These are phyloP conservation scores for Lactarius evosmus DNA, from an alignment of 768 basidiomycete species.

Conservation along the genomic window DNA sequence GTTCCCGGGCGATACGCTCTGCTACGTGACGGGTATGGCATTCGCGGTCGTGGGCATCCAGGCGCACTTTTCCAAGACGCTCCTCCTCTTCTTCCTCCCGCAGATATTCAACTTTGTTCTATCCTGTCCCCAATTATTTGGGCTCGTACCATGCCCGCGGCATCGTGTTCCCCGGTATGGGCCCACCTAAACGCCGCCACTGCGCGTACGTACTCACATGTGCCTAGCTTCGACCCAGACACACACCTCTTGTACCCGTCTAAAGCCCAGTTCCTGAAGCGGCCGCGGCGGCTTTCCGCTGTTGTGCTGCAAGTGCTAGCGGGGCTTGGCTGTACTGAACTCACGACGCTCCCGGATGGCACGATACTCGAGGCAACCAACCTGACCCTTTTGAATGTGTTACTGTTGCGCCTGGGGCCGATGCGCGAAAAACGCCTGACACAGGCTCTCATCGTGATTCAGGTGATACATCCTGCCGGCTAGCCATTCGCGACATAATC, in stretches of 20 bases:
- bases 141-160: slow-evolving; percentile 88
- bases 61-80: slow-evolving; percentile 95
- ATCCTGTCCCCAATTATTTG: slow-evolving; percentile 93
- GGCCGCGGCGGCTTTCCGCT: slow-evolving; percentile 53
- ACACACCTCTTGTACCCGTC: slow-evolving; percentile 82
- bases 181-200: background rate
- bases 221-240: slow-evolving; percentile 62
- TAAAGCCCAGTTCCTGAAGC: slow-evolving; percentile 53
- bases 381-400: slow-evolving; percentile 85
- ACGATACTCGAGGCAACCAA: slow-evolving; percentile 74
- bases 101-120: slow-evolving; percentile 97
- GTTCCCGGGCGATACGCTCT: slow-evolving; percentile 96
- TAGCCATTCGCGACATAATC: background rate
- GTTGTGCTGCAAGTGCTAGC: slow-evolving; percentile 59
- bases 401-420: slow-evolving; percentile 76
- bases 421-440: slow-evolving; percentile 84
- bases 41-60: slow-evolving; percentile 98
- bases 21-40: slow-evolving; percentile 98
- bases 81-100: slow-evolving; percentile 94
- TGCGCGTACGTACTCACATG: background rate
- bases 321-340: slow-evolving; percentile 59
- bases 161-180: slow-evolving; percentile 87
- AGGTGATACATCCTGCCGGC: slow-evolving; percentile 44
- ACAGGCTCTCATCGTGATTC: slow-evolving; percentile 65
- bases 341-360: slow-evolving; percentile 54